A percentile compares a stretch with the other conserved stretches of the same genome.
These are phyloP conservation scores for Penicillium subrubescens DNA, from an alignment of 495 filamentous ascomycete genomes.

Conservation along the genomic window DNA sequence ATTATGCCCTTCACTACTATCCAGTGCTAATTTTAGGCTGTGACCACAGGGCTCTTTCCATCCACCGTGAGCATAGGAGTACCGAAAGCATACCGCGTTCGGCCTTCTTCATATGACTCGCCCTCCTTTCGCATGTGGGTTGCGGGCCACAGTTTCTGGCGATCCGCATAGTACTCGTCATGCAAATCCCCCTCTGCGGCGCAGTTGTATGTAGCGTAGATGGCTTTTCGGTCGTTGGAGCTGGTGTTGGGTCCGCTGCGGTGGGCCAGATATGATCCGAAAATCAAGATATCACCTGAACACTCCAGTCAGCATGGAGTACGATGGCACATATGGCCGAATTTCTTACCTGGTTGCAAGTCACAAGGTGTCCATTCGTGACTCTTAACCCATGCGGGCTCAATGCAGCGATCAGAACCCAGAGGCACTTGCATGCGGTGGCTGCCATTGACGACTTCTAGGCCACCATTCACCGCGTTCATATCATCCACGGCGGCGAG, in stretches of 20 bases:
- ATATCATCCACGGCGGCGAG: slow-evolving; percentile 45
- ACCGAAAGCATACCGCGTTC: slow-evolving; percentile 42
- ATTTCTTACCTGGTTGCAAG: slow-evolving; percentile 35
- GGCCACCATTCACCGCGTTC: slow-evolving; percentile 42
- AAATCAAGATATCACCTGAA: slow-evolving; percentile 44
- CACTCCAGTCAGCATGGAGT: background rate
- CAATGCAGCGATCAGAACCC: slow-evolving; percentile 43
- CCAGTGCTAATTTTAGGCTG: background rate
- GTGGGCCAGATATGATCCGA: slow-evolving; percentile 49
- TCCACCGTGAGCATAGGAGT: slow-evolving; percentile 47
- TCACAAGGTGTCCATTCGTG: slow-evolving; percentile 46
- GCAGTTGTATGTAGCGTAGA: slow-evolving; percentile 51
- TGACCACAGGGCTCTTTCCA: slow-evolving; percentile 18
- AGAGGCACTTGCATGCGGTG: slow-evolving; percentile 44
- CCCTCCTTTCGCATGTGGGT: slow-evolving; percentile 47
- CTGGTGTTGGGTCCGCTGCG: slow-evolving; percentile 45
- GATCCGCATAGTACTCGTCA: slow-evolving; percentile 45
- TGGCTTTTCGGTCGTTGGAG: slow-evolving; percentile 38
- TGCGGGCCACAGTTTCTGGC: slow-evolving; percentile 43
- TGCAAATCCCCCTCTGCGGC: slow-evolving; percentile 45
- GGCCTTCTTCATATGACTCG: slow-evolving; percentile 41
- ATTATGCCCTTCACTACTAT: background rate
- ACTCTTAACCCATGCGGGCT: slow-evolving; percentile 37
- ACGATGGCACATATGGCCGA: background rate
- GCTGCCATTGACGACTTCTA: slow-evolving; percentile 48